Evolutionary conservation across 345 rosid genomes (phyloP).

Genomic region (Mangifera indica): DNA sequence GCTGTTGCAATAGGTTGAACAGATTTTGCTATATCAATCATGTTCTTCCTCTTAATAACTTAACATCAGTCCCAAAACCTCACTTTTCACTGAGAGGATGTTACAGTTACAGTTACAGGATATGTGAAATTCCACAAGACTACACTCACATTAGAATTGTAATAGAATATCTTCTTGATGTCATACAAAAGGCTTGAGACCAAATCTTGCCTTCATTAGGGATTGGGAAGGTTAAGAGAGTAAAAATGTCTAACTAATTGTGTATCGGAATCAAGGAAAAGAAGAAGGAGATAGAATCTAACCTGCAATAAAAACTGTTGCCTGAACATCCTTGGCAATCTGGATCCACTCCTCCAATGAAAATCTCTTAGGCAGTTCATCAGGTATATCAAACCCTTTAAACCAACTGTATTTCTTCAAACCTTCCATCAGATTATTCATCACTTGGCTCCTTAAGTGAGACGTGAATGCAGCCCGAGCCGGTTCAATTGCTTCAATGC

Average conservation of each 20-base stretch:
- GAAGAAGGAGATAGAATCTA: background rate
- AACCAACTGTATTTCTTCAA: conserved; percentile 69
- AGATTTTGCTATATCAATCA: no score
- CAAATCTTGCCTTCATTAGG: background rate
- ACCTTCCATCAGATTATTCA: conserved; percentile 69
- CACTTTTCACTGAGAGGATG: background rate
- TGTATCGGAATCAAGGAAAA: background rate
- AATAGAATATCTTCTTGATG: background rate
- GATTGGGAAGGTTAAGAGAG: background rate
- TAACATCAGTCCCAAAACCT: no score
- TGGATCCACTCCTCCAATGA: conserved; percentile 75
- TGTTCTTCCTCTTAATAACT: no score
- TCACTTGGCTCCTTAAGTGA: conserved; percentile 70
- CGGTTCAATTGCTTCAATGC: conserved; percentile 86
- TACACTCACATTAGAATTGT: background rate
- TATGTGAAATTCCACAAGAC: no score
- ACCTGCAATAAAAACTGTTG: conserved; percentile 93
- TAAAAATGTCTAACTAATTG: background rate
- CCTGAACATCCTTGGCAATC: conserved; percentile 61
- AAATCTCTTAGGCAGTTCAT: conserved; percentile 54
- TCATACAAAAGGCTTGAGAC: background rate
- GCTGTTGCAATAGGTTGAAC: no score
- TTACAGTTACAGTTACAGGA: background rate
- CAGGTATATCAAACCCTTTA: conserved; percentile 75
- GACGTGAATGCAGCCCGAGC: conserved; percentile 76